Percentiles rank a stretch among this genome's conserved stretches.
Conservation (phyloP, 78 protist species). For the Dictyostelium firmibasis region DNA sequence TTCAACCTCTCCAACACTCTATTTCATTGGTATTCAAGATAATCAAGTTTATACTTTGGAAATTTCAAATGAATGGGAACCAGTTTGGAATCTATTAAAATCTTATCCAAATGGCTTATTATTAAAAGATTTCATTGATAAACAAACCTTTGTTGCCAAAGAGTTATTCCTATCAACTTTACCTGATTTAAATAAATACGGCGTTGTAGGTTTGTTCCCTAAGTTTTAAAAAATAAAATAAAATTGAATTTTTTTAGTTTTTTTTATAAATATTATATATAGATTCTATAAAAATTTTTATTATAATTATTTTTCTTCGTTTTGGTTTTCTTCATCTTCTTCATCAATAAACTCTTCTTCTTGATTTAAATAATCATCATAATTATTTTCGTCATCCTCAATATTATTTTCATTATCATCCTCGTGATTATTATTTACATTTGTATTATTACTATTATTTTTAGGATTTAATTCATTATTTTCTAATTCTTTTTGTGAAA, state of each 20-base stretch:
- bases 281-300: not conserved
- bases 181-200: constrained; percentile 39
- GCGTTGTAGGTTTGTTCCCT: constrained; percentile 41
- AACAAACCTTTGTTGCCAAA: not conserved
- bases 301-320: not conserved
- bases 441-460: not conserved
- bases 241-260: not conserved
- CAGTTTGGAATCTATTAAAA: constrained; percentile 25
- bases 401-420: not conserved
- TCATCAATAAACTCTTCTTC: not conserved
- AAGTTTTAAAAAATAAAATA: not conserved
- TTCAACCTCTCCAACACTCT: not conserved
- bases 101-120: not conserved
- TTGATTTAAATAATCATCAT: constrained; percentile 5
- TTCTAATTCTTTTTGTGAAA: not conserved
- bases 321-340: not conserved
- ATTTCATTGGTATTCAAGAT: constrained; percentile 44
- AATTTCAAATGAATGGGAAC: constrained; percentile 1
- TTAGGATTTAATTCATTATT: not conserved
- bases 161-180: not conserved
- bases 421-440: not conserved
- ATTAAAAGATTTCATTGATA: not conserved
- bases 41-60: constrained; percentile 32
- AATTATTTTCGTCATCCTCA: not conserved
- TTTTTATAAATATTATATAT: not conserved